phyloP scores from a whole-genome alignment of 1,284 basidiomycete species.

The Cryptococcus deneoformans region DNA sequence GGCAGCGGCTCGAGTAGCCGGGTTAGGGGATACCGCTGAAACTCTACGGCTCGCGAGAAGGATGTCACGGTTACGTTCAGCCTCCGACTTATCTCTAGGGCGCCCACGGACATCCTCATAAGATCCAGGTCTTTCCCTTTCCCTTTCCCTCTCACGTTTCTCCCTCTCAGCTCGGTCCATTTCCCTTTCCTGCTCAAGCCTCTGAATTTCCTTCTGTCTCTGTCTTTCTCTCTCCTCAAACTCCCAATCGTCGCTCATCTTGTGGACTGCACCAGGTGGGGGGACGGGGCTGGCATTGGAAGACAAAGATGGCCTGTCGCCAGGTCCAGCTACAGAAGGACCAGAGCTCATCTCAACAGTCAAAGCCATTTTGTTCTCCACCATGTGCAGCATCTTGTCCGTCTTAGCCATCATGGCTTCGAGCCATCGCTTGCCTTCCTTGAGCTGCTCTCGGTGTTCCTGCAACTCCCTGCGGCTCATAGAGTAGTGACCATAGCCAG shows the following conservation, averaged over 20 bases:
- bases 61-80: constrained; percentile 37
- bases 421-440: constrained; percentile 49
- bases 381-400: constrained; percentile 44
- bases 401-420: constrained; percentile 46
- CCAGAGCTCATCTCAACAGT: constrained; percentile 14
- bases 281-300: constrained; percentile 1
- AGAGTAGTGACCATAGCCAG: constrained; percentile 31
- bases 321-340: neutral
- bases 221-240: constrained; percentile 42
- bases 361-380: constrained; percentile 44
- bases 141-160: constrained; percentile 27
- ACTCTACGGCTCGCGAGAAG: constrained; percentile 30
- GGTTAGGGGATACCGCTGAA: constrained; percentile 20
- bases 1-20: neutral
- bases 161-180: constrained; percentile 37
- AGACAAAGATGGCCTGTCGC: neutral
- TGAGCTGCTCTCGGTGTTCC: constrained; percentile 48
- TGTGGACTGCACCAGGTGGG: neutral
- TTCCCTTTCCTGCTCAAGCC: constrained; percentile 39
- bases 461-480: constrained; percentile 42
- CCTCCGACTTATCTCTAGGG: constrained; percentile 22
- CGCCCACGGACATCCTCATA: constrained; percentile 2
- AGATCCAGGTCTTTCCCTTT: constrained; percentile 6
- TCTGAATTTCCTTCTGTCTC: constrained; percentile 37
- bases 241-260: constrained; percentile 37